These are phyloP conservation scores for Posidonia australis DNA, from an alignment of 106 monocot species.

Conservation along the genomic window DNA sequence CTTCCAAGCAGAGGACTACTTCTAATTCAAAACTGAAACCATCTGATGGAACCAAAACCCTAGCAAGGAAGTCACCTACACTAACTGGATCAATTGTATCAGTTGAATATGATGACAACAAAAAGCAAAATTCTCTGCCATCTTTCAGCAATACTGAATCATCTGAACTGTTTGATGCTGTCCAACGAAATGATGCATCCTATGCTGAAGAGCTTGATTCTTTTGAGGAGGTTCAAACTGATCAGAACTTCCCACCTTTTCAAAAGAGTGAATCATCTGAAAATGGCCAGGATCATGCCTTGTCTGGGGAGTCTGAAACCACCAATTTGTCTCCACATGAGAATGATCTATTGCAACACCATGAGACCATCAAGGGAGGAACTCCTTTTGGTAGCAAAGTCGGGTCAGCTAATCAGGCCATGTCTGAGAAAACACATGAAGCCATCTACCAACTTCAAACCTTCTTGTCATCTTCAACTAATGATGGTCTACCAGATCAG, in stretches of 20 bases:
- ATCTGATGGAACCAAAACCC: neutral
- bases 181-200: neutral
- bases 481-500: neutral
- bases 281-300: neutral
- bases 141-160: neutral
- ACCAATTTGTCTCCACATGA: neutral
- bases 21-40: neutral
- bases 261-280: constrained; percentile 1
- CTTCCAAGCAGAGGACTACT: constrained; percentile 4
- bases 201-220: constrained; percentile 4
- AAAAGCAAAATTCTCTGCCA: neutral
- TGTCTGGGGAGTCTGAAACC: neutral
- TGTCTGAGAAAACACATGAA: neutral
- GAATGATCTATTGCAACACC: neutral
- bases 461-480: neutral
- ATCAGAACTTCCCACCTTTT: constrained; percentile 1
- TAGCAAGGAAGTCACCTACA: neutral
- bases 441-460: neutral
- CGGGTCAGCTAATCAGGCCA: no score
- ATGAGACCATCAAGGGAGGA: neutral
- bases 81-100: neutral
- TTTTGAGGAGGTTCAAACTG: neutral
- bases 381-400: no score
- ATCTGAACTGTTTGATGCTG: neutral
- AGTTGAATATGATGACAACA: neutral